phyloP scores from a whole-genome alignment of 2,329 filamentous ascomycete genomes.

The Daldinia sp. region DNA sequence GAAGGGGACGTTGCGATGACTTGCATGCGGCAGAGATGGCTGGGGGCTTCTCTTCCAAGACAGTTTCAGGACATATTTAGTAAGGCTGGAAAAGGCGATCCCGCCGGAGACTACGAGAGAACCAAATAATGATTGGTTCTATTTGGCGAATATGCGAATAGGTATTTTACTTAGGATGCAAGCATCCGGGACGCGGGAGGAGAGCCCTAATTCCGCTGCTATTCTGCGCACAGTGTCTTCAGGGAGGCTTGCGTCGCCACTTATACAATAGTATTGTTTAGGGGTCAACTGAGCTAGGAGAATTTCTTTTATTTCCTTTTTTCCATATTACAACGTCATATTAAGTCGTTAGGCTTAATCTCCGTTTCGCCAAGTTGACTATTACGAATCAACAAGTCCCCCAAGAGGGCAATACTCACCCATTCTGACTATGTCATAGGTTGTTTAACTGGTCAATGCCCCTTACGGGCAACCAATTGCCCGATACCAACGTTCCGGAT shows the following conservation, averaged over 20 bases:
- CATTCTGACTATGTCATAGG: neutral
- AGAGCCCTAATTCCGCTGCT: conserved; percentile 41
- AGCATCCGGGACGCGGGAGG: conserved; percentile 41
- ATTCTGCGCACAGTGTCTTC: conserved; percentile 41
- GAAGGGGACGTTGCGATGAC: conserved; percentile 37
- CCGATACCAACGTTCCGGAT: conserved; percentile 39
- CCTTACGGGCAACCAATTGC: conserved; percentile 36
- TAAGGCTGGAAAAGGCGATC: conserved; percentile 40
- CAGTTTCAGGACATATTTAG: conserved; percentile 40
- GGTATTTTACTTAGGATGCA: conserved; percentile 44
- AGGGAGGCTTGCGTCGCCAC: conserved; percentile 34
- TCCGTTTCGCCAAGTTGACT: neutral
- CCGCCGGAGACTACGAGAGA: conserved; percentile 29
- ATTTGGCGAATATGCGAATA: conserved; percentile 45
- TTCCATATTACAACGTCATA: no score
- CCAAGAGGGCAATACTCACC: neutral
- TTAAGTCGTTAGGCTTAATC: neutral
- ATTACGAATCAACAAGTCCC: neutral
- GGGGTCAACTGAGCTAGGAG: no score
- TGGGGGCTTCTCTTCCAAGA: conserved; percentile 35
- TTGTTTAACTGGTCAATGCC: conserved; percentile 8
- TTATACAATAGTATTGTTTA: conserved; percentile 39
- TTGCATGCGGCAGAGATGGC: conserved; percentile 37
- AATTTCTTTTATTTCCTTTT: neutral
- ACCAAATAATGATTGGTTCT: conserved; percentile 43